Evolutionary conservation across 2,329 filamentous ascomycete genomes (phyloP), one percentile per base, ranked within the genome.

Genomic region (Balansia obtecta): DNA sequence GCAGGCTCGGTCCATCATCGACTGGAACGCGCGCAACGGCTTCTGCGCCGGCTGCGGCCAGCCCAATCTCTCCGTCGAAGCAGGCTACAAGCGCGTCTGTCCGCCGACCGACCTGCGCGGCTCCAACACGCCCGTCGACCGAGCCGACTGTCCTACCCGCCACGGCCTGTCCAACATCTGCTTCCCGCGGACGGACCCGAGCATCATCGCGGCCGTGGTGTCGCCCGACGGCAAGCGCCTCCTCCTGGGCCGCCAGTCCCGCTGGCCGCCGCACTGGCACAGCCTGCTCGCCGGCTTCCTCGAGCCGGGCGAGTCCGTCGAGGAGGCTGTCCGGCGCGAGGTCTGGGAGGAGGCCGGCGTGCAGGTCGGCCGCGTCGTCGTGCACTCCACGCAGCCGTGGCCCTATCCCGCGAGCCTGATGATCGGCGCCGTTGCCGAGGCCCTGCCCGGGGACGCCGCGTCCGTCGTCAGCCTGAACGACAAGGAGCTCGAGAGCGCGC

Each of bases 21-120:
- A 97, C 71, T 98, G 93, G 93, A 97, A 98, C 69, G 76, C 76
- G 27, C 85, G 91, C 48, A 95, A 95, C 68, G 86, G 85, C 32
- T 98, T 88, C 74, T 98, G 93, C 66, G 89, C 83, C 33, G 84
- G 85, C 50, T 98, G 93, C 67, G 91, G 93, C 34, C 79, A 86
- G 61, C 81, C 78, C 22, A 97, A 89, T 0, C 71, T 96, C 53
- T 85, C 84, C 16, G 74, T 87, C 27, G 84, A 90, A 60, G 85
- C 82, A 4, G 87, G 87, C 46, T 88, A 85, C 63, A 94, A 94
- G 70, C 80, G 87, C 44, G 76, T 82, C 8, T 94, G 87, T 62
- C 86, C 88, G 8, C 78, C 85, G 0, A 80, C 77, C 1, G 87
- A 93, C 63, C 67, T 75, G 30, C 63, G 67, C 42, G 72, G 73